Percentiles rank a stretch among this genome's conserved stretches.
phyloP scores from a whole-genome alignment of 2,329 filamentous ascomycete species.

The Ophiocordyceps camponoti-floridani region DNA sequence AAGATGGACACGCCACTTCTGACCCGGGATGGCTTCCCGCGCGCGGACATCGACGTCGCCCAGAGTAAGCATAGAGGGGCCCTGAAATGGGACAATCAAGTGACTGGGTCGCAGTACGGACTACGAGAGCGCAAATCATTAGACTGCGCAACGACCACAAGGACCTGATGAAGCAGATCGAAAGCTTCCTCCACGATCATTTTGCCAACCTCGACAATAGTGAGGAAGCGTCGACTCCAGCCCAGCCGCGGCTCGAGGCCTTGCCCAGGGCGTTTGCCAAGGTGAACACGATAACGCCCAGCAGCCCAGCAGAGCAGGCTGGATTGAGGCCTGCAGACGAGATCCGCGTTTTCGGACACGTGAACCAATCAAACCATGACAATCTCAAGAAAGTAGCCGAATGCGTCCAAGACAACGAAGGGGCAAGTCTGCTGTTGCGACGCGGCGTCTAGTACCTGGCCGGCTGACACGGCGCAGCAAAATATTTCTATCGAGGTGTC shows the following conservation, averaged over 20 bases:
- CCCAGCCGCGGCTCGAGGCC: constrained; percentile 10
- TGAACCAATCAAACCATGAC: constrained; percentile 74
- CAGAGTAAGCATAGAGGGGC: constrained; percentile 45
- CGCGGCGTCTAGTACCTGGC: neutral
- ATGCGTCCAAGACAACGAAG: constrained; percentile 76
- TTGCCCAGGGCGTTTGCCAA: constrained; percentile 50
- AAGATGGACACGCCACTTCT: constrained; percentile 80
- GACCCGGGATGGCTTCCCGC: constrained; percentile 79
- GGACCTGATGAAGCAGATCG: constrained; percentile 64
- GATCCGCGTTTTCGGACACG: constrained; percentile 70
- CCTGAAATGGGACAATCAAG: neutral
- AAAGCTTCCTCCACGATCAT: constrained; percentile 73
- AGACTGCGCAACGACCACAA: constrained; percentile 87
- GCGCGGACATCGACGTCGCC: constrained; percentile 84
- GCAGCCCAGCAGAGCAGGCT: constrained; percentile 67
- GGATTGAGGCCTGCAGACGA: constrained; percentile 67
- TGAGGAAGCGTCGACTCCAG: constrained; percentile 13
- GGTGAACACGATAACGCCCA: constrained; percentile 64
- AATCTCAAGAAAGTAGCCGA: constrained; percentile 73
- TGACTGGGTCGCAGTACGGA: constrained; percentile 46
- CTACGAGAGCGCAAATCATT: constrained; percentile 82
- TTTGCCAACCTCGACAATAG: constrained; percentile 55
- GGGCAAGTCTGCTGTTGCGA: constrained; percentile 37
- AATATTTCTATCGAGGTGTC: constrained; percentile 51
- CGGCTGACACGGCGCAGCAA: constrained; percentile 29